A percentile compares a stretch with the other conserved stretches of the same genome.
Evolutionary conservation across 23 red algal genomes (phyloP).

Genomic region (Pyropia haitanensis): DNA sequence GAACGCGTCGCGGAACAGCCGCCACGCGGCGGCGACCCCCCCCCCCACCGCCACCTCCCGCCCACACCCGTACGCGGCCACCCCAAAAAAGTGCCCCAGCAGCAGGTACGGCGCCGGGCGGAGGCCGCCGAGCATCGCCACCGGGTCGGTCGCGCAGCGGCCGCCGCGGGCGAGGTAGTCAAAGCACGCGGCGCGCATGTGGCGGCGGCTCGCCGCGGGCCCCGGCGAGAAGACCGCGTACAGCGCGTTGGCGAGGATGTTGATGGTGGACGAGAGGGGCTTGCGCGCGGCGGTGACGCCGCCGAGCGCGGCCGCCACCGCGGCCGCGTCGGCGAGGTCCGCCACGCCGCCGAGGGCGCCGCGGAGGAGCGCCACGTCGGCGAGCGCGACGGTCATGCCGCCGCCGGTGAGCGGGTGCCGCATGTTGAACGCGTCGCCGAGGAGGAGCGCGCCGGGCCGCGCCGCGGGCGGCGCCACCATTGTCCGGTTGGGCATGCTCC

Average conservation of each 20-base stretch:
- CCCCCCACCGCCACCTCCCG: slow-evolving; percentile 40
- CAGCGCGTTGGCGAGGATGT: slow-evolving; percentile 96
- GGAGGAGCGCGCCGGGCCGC: slow-evolving; percentile 71
- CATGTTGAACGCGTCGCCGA: slow-evolving; percentile 99
- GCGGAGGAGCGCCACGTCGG: slow-evolving; percentile 66
- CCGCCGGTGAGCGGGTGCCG: slow-evolving; percentile 97
- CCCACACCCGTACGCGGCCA: slow-evolving; percentile 78
- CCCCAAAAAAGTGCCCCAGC: slow-evolving; percentile 88
- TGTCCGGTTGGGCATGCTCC: slow-evolving; percentile 95
- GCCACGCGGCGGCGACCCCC: slow-evolving; percentile 37
- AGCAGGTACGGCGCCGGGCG: slow-evolving; percentile 67
- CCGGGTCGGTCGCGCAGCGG: slow-evolving; percentile 70
- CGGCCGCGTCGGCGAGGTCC: slow-evolving; percentile 42
- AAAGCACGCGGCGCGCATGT: slow-evolving; percentile 87
- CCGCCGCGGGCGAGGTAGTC: slow-evolving; percentile 78
- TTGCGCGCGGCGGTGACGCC: slow-evolving; percentile 53
- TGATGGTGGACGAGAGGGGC: slow-evolving; percentile 84
- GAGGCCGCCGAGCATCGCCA: slow-evolving; percentile 92
- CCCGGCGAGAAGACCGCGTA: slow-evolving; percentile 80
- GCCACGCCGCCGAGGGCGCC: slow-evolving; percentile 27
- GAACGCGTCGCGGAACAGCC: slow-evolving; percentile 79
- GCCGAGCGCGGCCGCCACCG: slow-evolving; percentile 18
- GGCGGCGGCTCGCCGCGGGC: slow-evolving; percentile 28
- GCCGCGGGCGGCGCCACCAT: slow-evolving; percentile 73
- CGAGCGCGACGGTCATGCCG: slow-evolving; percentile 97